Conservation (phyloP, 2,329 filamentous ascomycete genomes). For the Waltergamsia citrina region DNA sequence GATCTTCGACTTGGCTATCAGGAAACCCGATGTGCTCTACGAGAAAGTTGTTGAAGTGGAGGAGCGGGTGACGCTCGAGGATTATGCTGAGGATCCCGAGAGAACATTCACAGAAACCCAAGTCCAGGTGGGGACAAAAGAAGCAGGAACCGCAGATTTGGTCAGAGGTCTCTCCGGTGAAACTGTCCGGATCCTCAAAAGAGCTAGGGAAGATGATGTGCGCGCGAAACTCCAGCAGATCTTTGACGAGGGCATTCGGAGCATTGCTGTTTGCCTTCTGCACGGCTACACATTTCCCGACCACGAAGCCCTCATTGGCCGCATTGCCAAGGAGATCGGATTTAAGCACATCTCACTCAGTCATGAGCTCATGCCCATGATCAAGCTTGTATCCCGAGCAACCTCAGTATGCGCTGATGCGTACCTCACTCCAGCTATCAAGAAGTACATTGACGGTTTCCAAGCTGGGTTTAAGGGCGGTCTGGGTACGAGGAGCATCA, state of each 20-base stretch:
- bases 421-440: conserved; percentile 32
- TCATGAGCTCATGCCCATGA: conserved; percentile 31
- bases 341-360: conserved; percentile 59
- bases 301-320: conserved; percentile 72
- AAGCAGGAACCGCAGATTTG: conserved; percentile 45
- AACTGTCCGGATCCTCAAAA: conserved; percentile 55
- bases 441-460: conserved; percentile 57
- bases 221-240: conserved; percentile 50
- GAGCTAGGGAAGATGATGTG: conserved; percentile 45
- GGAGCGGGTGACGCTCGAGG: conserved; percentile 83
- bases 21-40: conserved; percentile 80
- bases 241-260: conserved; percentile 59
- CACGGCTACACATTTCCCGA: conserved; percentile 86
- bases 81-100: conserved; percentile 81
- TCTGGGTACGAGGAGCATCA: conserved; percentile 66
- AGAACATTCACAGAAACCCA: conserved; percentile 44
- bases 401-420: conserved; percentile 34
- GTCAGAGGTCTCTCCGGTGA: conserved; percentile 61
- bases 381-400: conserved; percentile 30
- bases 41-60: conserved; percentile 80
- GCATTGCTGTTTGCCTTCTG: conserved; percentile 84
- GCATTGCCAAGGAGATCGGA: conserved; percentile 69
- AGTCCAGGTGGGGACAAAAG: conserved; percentile 32
- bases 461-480: conserved; percentile 73
- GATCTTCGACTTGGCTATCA: conserved; percentile 85